Evolutionary conservation across 225 moss, liverwort and hornwort species (phyloP).

Genomic region (Bryoerythrophyllum caledonicum): DNA sequence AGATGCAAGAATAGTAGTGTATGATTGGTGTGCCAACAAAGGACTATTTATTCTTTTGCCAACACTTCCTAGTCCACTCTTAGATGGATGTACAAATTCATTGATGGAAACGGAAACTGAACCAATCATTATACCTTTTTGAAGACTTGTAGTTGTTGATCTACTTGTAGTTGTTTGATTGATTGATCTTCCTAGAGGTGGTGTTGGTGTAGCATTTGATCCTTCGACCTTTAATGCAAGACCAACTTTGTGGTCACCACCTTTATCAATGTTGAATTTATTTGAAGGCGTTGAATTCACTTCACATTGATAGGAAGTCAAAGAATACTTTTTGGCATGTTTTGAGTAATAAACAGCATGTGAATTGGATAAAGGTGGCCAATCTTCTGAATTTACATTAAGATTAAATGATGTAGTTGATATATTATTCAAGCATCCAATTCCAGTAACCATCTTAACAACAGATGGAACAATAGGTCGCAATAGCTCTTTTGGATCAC

Average conservation of each 20-base stretch:
- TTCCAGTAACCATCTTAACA: conserved; percentile 23
- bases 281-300: not conserved
- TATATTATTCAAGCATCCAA: not conserved
- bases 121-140: conserved; percentile 68
- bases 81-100: conserved; percentile 47
- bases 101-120: conserved; percentile 66
- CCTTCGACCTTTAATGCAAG: conserved; percentile 17
- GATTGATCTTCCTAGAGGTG: not conserved
- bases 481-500: conserved; percentile 29
- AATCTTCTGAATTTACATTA: conserved; percentile 46
- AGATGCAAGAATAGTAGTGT: conserved; percentile 30
- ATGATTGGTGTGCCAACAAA: conserved; percentile 12
- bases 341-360: conserved; percentile 8
- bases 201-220: not conserved
- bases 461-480: conserved; percentile 10
- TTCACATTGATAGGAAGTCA: conserved; percentile 27
- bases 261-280: not conserved
- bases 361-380: conserved; percentile 38
- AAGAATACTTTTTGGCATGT: not conserved
- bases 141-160: not conserved
- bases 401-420: conserved; percentile 29
- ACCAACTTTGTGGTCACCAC: fast-evolving
- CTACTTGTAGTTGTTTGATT: not conserved
- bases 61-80: not conserved
- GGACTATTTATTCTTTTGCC: not conserved